Base-by-base conservation (phyloP, 257 asterid species). In the Solanum dulcamara region DNA sequence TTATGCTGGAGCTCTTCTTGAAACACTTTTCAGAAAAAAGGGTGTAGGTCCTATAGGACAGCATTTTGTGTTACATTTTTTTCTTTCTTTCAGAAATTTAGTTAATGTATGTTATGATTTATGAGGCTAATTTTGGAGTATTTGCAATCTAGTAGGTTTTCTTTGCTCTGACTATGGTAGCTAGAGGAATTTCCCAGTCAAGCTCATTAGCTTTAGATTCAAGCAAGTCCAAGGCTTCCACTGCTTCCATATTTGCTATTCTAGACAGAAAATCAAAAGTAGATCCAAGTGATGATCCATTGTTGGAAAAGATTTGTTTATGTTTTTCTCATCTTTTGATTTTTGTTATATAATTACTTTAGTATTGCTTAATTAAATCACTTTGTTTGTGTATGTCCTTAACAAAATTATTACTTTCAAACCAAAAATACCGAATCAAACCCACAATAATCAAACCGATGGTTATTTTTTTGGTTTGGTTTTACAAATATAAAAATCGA, bases 121-220 rank as follows among this genome's bases (percentile, higher is more conserved):
- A n/a, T 80, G 30, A 46, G 64, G 66, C 30, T 81, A 12, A 87
- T 38, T n/a, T 60, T 12, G 51, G 32, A 38, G 53, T 38, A 72
- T 7, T 7, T 10, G 80, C 60, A 84, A 35, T 59, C 77, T 71
- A 90, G 89, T 93, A 94, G 98, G 99, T 94, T 48, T 94, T 96
- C 93, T 96, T 93, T 71, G 97, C 97, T 88, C 87, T 94, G 81
- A 92, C 97, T 4, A 93, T 91, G 94, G 97, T 97, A 32, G 93
- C 99, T 53, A 18, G 92, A 13, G 97, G 94, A 24, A 93, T 96
- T 87, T 96, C 99, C 28, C 98, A 94, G 60, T 94, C 99, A 7
- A 93, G 97, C 84, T 91, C 99, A 13, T 85, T 96, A 44, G 98
- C 95, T 70, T 97, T 97, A n/a, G 98, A 96, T 88, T 93, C 97